phyloP scores from a whole-genome alignment of 2,329 filamentous ascomycete genomes.

The Cryoendolithus antarcticus region DNA sequence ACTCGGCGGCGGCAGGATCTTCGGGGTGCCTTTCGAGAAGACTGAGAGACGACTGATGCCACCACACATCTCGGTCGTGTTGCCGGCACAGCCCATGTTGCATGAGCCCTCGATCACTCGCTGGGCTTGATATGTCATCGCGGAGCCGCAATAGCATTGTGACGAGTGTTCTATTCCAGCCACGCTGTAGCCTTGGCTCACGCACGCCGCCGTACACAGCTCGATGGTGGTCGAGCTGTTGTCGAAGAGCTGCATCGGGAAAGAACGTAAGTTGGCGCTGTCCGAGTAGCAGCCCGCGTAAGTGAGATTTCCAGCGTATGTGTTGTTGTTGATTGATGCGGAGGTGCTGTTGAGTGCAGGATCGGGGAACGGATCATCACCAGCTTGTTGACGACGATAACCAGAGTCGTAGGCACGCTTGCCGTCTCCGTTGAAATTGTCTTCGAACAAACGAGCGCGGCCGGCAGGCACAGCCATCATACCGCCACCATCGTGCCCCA shows the following conservation, averaged over 20 bases:
- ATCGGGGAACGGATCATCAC: conserved; percentile 14
- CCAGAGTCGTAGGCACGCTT: conserved; percentile 20
- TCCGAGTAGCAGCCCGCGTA: conserved; percentile 25
- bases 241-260: conserved; percentile 14
- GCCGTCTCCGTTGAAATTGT: conserved; percentile 23
- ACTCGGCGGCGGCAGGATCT: conserved; percentile 11
- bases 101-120: conserved; percentile 18
- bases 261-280: conserved; percentile 6
- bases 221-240: conserved; percentile 17
- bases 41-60: conserved; percentile 14
- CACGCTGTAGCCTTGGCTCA: conserved; percentile 18
- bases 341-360: not conserved
- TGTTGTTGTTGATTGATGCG: conserved; percentile 5
- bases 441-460: conserved; percentile 21
- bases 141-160: conserved; percentile 23
- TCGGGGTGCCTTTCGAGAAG: conserved; percentile 15
- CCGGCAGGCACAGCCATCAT: conserved; percentile 23
- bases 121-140: conserved; percentile 12
- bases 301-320: conserved; percentile 20
- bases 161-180: conserved; percentile 21
- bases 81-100: conserved; percentile 18
- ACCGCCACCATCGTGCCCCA: conserved; percentile 20
- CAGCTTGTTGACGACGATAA: conserved; percentile 19
- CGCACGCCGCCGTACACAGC: conserved; percentile 18
- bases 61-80: conserved; percentile 19